Evolutionary conservation across 2,329 filamentous ascomycete species (phyloP).

Genomic region (Aspergillus arachidicola): DNA sequence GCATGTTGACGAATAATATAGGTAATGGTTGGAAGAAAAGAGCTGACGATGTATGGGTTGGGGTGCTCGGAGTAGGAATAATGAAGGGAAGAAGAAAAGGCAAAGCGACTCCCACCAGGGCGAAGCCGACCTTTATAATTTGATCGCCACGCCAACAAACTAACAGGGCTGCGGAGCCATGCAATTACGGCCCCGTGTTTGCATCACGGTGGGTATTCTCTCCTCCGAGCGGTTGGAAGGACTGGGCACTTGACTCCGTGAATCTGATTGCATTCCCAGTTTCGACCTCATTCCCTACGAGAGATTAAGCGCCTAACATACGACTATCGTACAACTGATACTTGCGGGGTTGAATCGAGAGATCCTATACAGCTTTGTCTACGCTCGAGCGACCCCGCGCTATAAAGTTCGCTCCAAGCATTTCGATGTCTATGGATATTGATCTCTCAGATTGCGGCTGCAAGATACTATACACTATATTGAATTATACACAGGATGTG

Average conservation of each 20-base stretch:
- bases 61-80: neutral
- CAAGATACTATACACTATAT: neutral
- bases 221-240: neutral
- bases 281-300: neutral
- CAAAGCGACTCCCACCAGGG: neutral
- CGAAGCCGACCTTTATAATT: neutral
- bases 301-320: neutral
- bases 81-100: neutral
- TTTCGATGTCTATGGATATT: neutral
- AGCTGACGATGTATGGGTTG: neutral
- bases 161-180: constrained; percentile 4
- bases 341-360: neutral
- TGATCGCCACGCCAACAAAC: neutral
- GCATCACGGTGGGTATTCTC: neutral
- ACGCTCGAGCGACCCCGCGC: neutral
- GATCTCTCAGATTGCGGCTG: neutral
- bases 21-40: neutral
- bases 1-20: constrained; percentile 34
- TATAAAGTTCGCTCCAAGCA: neutral
- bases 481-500: neutral
- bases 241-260: neutral
- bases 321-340: neutral
- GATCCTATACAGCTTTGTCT: neutral
- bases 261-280: neutral
- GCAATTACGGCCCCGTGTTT: neutral